phyloP scores from a whole-genome alignment of 495 filamentous ascomycete species.

The Penicillium canescens region DNA sequence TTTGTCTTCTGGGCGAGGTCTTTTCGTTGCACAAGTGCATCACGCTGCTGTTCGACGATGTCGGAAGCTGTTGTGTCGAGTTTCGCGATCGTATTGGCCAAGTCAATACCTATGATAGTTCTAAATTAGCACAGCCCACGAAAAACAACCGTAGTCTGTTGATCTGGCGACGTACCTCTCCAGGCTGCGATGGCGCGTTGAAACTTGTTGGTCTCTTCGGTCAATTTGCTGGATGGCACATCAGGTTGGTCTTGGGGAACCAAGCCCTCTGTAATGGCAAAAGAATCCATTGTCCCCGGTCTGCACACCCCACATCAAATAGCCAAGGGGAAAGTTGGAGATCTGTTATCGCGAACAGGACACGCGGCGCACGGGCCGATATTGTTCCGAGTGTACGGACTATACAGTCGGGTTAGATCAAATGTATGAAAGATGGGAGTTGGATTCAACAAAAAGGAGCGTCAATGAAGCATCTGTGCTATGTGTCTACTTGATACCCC shows the following conservation, averaged over 20 bases:
- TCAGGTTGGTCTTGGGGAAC: slow-evolving; percentile 38
- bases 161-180: slow-evolving; percentile 66
- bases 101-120: slow-evolving; percentile 69
- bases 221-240: slow-evolving; percentile 29
- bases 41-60: slow-evolving; percentile 86
- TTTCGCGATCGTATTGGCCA: slow-evolving; percentile 80
- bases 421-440: neutral
- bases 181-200: slow-evolving; percentile 93
- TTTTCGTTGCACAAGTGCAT: slow-evolving; percentile 90
- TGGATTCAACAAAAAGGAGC: neutral
- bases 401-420: neutral
- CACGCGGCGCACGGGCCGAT: slow-evolving; percentile 32
- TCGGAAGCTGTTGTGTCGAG: slow-evolving; percentile 92
- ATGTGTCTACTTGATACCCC: neutral
- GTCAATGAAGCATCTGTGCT: neutral
- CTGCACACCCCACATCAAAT: slow-evolving; percentile 31
- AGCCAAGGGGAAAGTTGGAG: slow-evolving; percentile 13
- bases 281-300: slow-evolving; percentile 40
- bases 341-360: slow-evolving; percentile 24
- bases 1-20: slow-evolving; percentile 98
- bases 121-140: slow-evolving; percentile 26
- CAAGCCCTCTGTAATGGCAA: slow-evolving; percentile 45
- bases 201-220: slow-evolving; percentile 81
- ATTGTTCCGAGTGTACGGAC: slow-evolving; percentile 24
- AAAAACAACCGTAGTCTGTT: neutral